Base-by-base conservation (phyloP, 2,329 filamentous ascomycete species). In the Aspergillus pseudonomiae region DNA sequence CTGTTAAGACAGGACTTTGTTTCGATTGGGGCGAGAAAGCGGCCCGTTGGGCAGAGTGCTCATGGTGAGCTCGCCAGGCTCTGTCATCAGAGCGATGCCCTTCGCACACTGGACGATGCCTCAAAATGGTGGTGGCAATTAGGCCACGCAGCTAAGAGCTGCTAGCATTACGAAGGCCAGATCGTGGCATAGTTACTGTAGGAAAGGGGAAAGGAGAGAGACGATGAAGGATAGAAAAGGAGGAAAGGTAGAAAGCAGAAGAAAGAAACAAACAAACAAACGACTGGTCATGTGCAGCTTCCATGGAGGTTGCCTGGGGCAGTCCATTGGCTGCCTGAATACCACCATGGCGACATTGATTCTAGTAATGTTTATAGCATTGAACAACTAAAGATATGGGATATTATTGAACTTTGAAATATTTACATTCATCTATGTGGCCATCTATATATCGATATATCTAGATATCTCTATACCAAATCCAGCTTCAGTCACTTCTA, bases 171-270 rank as follows among this genome's bases (percentile, higher is more conserved):
- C 48, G 48, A 52, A 16, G 26, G 19, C 48, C 28, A 52, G 48
- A 30, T 16, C 14, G 26, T 52, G 48, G 48, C 12, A 48, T n/a
- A 9, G 14, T 12, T 28, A 2, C 16, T 32, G 14, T 19, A 12
- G 34, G 3, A n/a, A 6, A 21, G n/a, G 26, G 2, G 16, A 52
- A 7, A 0, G 2, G 16, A 50, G 3, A 50, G 16, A 30, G 16
- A 6, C 2, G 0, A 30, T 11, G 16, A 5, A 4, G 26, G 9
- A 1, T 26, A 3, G 4, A 5, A 12, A 16, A 6, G 3, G 6
- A n/a, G n/a, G 6, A 14, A n/a, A 21, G 11, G 12, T 2, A 2
- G 12, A 24, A 11, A 11, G 4, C 0, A 24, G 21, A 24, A 11
- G n/a, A 24, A 24, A 11, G n/a, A 24, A 46, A 14, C 43, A 28